phyloP scores from a whole-genome alignment of 176 grass and related monocot species.

The barley (Hordeum vulgare) region MorexV3_pseudomolecules_assembly NC_058520.1:140251090-140251589 shows the following conservation, averaged over 20 bases:
- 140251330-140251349: background rate
- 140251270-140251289: background rate
- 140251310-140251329: too few relatives aligned
- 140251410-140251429: background rate
- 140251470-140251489: background rate
- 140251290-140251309: too few relatives aligned
- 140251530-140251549: constrained; percentile 71
- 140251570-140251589: constrained; percentile 64
- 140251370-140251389: background rate
- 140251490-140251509: constrained; percentile 31
- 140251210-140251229: background rate
- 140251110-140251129: background rate
- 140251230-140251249: background rate
- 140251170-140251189: background rate
- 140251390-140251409: background rate
- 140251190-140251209: background rate
- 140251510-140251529: constrained; percentile 47
- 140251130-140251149: background rate
- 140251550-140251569: constrained; percentile 45
- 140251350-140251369: background rate
- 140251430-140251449: background rate
- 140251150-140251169: background rate
- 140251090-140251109: background rate
- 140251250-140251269: background rate
- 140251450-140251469: background rate